Percentiles rank a stretch among this genome's conserved stretches.
Evolutionary conservation across 768 basidiomycete genomes (phyloP).

Genomic region (Mrakia frigida): DNA sequence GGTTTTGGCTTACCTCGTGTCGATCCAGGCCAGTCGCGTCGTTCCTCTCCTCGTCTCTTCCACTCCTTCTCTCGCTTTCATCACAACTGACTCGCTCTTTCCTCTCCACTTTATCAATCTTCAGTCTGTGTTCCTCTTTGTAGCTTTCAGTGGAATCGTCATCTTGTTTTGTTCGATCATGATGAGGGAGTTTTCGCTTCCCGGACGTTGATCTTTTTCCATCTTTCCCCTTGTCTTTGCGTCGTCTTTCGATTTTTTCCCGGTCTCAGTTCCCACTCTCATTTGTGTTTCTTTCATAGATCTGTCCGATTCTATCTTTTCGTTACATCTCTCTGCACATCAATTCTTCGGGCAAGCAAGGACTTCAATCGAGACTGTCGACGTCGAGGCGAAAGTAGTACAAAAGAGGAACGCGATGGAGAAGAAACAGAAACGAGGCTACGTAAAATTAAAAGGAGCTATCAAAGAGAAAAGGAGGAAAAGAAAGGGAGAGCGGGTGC

Average conservation of each 20-base stretch:
- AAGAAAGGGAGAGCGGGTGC: neutral
- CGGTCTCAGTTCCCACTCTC: neutral
- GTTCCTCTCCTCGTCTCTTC: neutral
- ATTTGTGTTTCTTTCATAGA: neutral
- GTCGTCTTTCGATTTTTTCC: neutral
- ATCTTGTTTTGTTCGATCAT: neutral
- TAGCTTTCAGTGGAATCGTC: neutral
- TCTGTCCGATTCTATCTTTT: neutral
- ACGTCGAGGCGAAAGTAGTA: too few relatives aligned
- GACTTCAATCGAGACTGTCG: too few relatives aligned
- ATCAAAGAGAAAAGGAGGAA: neutral
- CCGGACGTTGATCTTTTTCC: conserved; percentile 1
- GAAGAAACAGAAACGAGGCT: neutral
- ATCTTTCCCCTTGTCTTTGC: neutral
- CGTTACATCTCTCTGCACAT: neutral
- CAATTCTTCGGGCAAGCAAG: too few relatives aligned
- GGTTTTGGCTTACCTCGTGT: conserved; percentile 36
- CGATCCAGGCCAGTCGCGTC: conserved; percentile 33
- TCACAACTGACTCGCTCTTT: conserved; percentile 31
- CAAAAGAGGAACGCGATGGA: too few relatives aligned
- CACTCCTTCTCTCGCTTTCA: neutral
- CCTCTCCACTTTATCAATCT: too few relatives aligned
- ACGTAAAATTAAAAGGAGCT: neutral
- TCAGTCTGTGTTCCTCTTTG: conserved; percentile 27
- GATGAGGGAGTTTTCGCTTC: conserved; percentile 13